Conservation (phyloP, 2,329 filamentous ascomycete species). For the Dactylellina haptotyla region DNA sequence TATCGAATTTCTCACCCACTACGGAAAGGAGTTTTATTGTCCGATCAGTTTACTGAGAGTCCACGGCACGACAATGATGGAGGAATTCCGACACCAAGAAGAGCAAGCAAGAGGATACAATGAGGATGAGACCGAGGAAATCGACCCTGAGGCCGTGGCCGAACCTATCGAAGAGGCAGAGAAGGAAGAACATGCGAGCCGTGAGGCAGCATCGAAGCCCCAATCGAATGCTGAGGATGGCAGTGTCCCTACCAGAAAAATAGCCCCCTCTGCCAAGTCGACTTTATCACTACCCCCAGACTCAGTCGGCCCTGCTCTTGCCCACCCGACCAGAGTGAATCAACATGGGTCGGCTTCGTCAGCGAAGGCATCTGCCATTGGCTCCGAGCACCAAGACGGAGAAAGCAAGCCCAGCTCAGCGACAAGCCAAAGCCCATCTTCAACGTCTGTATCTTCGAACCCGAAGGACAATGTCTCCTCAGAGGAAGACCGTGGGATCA, state of each 20-base stretch:
- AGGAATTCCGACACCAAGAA: conserved; percentile 89
- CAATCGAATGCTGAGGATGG: conserved; percentile 10
- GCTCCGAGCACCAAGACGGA: conserved; percentile 40
- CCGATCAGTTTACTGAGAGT: conserved; percentile 89
- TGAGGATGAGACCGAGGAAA: conserved; percentile 69
- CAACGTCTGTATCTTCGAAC: conserved; percentile 8
- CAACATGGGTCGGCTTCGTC: background rate
- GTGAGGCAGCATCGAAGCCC: conserved; percentile 7
- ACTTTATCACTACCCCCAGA: conserved; percentile 15
- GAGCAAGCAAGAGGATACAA: conserved; percentile 71
- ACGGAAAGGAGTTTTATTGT: conserved; percentile 96
- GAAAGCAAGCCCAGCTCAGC: conserved; percentile 26
- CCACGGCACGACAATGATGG: conserved; percentile 92
- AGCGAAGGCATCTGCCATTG: background rate
- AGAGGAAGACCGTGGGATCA: conserved; percentile 31
- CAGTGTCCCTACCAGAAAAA: conserved; percentile 7
- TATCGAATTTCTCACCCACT: conserved; percentile 91
- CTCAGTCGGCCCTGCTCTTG: conserved; percentile 32
- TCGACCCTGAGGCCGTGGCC: conserved; percentile 60
- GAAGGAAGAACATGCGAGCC: conserved; percentile 44
- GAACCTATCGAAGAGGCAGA: conserved; percentile 57
- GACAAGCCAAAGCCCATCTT: conserved; percentile 13
- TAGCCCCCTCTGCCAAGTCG: conserved; percentile 25
- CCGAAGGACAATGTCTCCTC: conserved; percentile 16
- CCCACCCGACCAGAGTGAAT: conserved; percentile 15